Percentiles rank a stretch among this genome's conserved stretches.
phyloP scores from a whole-genome alignment of 306 rosid genomes.

The Parietaria judaica region DNA sequence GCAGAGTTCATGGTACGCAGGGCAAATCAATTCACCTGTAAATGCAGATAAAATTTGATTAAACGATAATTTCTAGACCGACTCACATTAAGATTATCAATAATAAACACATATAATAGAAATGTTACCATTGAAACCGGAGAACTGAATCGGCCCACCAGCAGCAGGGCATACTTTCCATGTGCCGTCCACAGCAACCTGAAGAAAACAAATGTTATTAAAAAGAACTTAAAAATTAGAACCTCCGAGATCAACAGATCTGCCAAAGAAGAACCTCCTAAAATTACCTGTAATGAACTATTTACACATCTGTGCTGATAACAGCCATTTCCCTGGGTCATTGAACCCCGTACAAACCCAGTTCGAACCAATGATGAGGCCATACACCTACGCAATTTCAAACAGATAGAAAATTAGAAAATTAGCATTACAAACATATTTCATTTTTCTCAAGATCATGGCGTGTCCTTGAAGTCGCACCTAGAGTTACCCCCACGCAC shows the following conservation, averaged over 20 bases:
- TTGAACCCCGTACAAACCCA: constrained; percentile 84
- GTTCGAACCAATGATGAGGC: constrained; percentile 88
- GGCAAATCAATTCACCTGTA: constrained; percentile 79
- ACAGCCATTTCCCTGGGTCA: constrained; percentile 94
- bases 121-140: constrained; percentile 69
- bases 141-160: constrained; percentile 80
- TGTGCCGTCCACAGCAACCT: constrained; percentile 91
- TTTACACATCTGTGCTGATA: constrained; percentile 84
- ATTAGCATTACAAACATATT: constrained; percentile 19
- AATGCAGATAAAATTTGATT: constrained; percentile 8
- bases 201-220: constrained; percentile 10
- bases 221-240: not conserved
- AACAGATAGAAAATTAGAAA: constrained; percentile 12
- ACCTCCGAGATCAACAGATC: constrained; percentile 1
- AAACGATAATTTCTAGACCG: constrained; percentile 6
- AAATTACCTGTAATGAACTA: constrained; percentile 66
- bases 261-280: constrained; percentile 19
- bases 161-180: constrained; percentile 82
- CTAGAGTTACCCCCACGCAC: constrained; percentile 90
- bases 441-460: constrained; percentile 2
- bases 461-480: constrained; percentile 27
- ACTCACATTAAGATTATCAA: not conserved
- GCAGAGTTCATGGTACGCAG: constrained; percentile 81
- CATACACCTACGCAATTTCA: constrained; percentile 60
- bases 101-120: constrained; percentile 11